These are phyloP conservation scores for Spinellus fusiger DNA, from an alignment of 192 early-diverging fungal species.

Conservation along the genomic window DNA sequence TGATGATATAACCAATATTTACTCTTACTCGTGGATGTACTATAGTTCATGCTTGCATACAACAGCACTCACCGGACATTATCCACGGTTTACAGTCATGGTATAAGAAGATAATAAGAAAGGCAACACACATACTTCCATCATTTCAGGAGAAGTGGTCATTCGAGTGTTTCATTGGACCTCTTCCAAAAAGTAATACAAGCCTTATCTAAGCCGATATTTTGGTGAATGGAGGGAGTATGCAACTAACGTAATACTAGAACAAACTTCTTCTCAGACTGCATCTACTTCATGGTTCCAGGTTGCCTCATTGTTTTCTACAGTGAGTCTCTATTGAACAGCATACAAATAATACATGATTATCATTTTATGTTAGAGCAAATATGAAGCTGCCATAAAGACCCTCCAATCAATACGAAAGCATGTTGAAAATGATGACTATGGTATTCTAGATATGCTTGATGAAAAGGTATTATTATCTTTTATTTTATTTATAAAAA, in stretches of 20 bases:
- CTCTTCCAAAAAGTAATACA: conserved; percentile 1
- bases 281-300: conserved; percentile 3
- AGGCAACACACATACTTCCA: background rate
- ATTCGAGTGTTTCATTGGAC: conserved; percentile 14
- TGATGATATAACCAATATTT: background rate
- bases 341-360: background rate
- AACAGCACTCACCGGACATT: conserved; percentile 7
- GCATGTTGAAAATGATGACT: background rate
- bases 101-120: conserved; percentile 10
- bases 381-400: conserved; percentile 17
- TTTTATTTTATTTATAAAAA: too few relatives aligned
- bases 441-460: conserved; percentile 16
- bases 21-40: background rate
- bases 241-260: too few relatives aligned
- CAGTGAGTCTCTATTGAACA: background rate
- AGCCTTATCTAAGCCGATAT: too few relatives aligned
- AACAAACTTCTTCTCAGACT: background rate
- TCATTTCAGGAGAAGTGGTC: conserved; percentile 7
- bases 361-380: background rate
- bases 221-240: too few relatives aligned
- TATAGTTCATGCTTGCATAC: conserved; percentile 16
- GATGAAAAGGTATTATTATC: conserved; percentile 9
- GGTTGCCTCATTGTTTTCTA: conserved; percentile 11
- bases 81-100: conserved; percentile 24
- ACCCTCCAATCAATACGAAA: background rate